Conservation (phyloP, 2,329 filamentous ascomycete genomes). For the Myriosclerotinia scirpicola region DNA sequence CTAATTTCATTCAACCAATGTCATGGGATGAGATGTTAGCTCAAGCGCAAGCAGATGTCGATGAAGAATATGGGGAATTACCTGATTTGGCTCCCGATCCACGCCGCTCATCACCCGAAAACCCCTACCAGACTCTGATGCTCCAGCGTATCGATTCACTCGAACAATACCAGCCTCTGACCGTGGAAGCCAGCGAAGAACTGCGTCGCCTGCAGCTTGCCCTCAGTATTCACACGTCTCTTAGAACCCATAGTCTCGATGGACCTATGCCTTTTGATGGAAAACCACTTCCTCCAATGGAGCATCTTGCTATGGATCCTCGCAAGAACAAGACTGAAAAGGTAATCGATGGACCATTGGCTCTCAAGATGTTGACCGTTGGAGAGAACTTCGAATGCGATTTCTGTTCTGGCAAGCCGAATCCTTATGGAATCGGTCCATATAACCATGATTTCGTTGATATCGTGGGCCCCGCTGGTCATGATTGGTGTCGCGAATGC, state of each 20-base stretch:
- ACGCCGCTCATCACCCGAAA: no score
- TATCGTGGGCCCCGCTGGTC: background rate
- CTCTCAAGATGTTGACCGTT: background rate
- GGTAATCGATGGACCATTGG: background rate
- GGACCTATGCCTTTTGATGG: constrained; percentile 4
- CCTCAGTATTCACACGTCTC: background rate
- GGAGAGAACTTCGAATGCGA: constrained; percentile 3
- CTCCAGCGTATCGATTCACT: background rate
- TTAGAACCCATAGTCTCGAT: background rate
- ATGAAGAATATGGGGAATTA: no score
- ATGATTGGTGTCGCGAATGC: background rate
- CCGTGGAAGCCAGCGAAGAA: background rate
- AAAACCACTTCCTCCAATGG: background rate
- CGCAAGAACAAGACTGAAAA: background rate
- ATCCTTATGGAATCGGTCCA: background rate
- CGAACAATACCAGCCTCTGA: background rate
- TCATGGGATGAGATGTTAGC: background rate
- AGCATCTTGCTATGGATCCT: background rate
- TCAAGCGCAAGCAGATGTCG: background rate
- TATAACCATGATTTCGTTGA: background rate
- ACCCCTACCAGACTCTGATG: background rate
- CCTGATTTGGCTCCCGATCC: background rate
- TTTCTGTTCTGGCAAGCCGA: background rate
- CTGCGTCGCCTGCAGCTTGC: background rate
- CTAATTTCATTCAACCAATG: background rate